Percentiles rank a stretch among this genome's conserved stretches.
Evolutionary conservation across 805 yeast species (phyloP).

Genomic region (Monosporozyma aquatica): DNA sequence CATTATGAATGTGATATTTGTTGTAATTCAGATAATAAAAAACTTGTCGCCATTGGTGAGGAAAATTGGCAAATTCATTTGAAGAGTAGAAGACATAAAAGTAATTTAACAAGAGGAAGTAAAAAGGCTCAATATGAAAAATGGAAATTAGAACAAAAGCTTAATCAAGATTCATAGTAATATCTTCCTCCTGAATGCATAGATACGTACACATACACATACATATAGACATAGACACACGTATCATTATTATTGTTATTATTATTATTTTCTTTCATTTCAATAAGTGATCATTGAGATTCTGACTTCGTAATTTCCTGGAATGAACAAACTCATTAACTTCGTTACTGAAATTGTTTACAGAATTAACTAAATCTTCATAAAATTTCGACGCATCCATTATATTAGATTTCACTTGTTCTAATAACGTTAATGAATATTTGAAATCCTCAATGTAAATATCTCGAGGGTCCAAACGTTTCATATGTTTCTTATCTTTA

Average conservation of each 20-base stretch:
- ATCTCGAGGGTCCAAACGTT: conserved; percentile 14
- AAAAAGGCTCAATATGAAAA: conserved; percentile 48
- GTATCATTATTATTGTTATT: too few relatives aligned
- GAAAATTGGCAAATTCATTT: conserved; percentile 62
- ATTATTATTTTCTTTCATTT: too few relatives aligned
- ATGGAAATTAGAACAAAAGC: conserved; percentile 19
- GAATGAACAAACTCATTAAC: conserved; percentile 44
- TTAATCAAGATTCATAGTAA: background rate
- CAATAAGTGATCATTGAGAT: conserved; percentile 32
- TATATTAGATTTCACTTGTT: conserved; percentile 50
- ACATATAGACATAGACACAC: background rate
- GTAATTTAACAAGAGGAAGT: conserved; percentile 39
- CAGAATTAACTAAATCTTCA: conserved; percentile 44
- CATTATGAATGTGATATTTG: conserved; percentile 66
- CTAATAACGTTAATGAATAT: conserved; percentile 30
- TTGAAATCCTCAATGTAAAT: conserved; percentile 22
- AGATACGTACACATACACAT: too few relatives aligned
- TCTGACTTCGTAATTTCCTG: conserved; percentile 46
- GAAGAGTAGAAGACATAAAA: conserved; percentile 57
- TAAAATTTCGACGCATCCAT: conserved; percentile 67
- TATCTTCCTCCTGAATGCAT: too few relatives aligned
- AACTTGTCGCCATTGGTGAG: conserved; percentile 62
- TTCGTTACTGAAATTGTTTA: conserved; percentile 37
- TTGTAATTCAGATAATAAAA: conserved; percentile 42
- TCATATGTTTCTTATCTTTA: background rate